A percentile compares a stretch with the other conserved stretches of the same genome.
phyloP scores from a whole-genome alignment of 2,329 filamentous ascomycete species.

The Capronia americana region DNA sequence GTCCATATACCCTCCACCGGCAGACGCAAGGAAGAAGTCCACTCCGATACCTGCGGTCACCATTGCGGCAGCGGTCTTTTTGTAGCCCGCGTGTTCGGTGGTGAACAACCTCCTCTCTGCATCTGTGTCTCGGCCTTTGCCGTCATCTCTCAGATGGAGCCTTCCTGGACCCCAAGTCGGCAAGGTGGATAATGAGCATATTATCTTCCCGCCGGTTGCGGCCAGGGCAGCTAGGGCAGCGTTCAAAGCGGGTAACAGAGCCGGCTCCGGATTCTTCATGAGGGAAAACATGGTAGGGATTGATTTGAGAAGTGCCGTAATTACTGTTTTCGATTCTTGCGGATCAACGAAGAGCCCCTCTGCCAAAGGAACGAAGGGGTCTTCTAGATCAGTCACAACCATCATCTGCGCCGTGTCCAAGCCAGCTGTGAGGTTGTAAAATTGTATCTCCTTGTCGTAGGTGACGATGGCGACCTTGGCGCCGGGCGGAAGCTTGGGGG shows the following conservation, averaged over 20 bases:
- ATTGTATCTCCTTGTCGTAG: conserved; percentile 95
- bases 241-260: conserved; percentile 81
- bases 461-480: conserved; percentile 94
- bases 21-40: conserved; percentile 93
- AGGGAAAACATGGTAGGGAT: conserved; percentile 85
- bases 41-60: conserved; percentile 83
- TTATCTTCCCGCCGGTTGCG: conserved; percentile 86
- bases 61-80: conserved; percentile 85
- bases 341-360: conserved; percentile 95
- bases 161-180: conserved; percentile 90
- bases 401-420: conserved; percentile 94
- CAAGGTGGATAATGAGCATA: conserved; percentile 85
- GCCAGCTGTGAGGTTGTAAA: conserved; percentile 88
- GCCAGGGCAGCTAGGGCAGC: conserved; percentile 83
- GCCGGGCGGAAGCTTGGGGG: conserved; percentile 71
- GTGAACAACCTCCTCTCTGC: conserved; percentile 89
- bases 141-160: conserved; percentile 84
- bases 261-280: conserved; percentile 89
- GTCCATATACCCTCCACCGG: conserved; percentile 88
- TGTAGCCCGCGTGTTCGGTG: conserved; percentile 88
- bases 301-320: conserved; percentile 81
- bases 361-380: conserved; percentile 90
- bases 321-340: conserved; percentile 83
- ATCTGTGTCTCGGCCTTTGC: conserved; percentile 83
- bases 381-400: conserved; percentile 96